Percentiles rank a stretch among this genome's conserved stretches.
phyloP scores from a whole-genome alignment of 2,329 filamentous ascomycete genomes.

The Macrophomina phaseolina region DNA sequence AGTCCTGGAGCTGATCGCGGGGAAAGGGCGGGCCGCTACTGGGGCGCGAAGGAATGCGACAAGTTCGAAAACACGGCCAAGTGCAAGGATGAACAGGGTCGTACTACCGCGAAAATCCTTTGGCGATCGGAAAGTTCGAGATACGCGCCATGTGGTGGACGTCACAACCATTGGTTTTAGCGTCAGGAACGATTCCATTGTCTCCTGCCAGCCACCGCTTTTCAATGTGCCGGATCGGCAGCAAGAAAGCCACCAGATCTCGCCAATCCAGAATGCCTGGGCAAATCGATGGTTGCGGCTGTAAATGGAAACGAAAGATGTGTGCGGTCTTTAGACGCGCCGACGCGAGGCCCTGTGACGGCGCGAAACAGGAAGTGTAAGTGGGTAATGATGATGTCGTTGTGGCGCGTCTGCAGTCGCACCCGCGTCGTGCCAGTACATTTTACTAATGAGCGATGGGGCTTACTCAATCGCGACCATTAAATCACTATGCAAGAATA shows the following conservation, averaged over 20 bases:
- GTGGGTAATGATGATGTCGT: neutral
- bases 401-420: neutral
- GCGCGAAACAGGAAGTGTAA: neutral
- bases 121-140: neutral
- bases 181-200: constrained; percentile 8
- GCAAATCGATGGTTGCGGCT: neutral
- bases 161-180: constrained; percentile 12
- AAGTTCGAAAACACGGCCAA: neutral
- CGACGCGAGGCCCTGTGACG: constrained; percentile 10
- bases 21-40: neutral
- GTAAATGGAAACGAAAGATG: neutral
- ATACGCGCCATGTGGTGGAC: neutral
- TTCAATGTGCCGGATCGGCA: neutral
- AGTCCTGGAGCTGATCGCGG: neutral
- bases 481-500: no score
- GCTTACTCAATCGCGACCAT: no score
- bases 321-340: neutral
- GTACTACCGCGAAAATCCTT: neutral
- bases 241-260: constrained; percentile 19
- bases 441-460: neutral
- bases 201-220: neutral
- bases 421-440: neutral
- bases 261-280: constrained; percentile 1
- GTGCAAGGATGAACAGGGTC: neutral
- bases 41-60: neutral